Conservation (phyloP, 176 grass and related monocot genomes). For the Echinochloa phyllopogon region DNA sequence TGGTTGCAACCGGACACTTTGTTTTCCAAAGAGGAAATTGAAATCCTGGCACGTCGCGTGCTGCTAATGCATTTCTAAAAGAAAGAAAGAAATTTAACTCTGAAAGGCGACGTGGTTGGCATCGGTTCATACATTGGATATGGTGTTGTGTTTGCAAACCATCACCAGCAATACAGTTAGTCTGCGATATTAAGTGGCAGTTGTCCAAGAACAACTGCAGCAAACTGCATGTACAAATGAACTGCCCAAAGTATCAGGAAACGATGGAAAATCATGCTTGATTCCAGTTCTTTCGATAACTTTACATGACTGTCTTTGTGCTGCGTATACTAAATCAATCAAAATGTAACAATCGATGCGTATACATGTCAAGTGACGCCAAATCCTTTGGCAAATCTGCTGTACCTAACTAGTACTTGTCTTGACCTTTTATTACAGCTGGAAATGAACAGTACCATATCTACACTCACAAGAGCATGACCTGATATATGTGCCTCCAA, state of each 20-base stretch:
- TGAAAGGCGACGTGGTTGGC: neutral
- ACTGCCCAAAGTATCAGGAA: neutral
- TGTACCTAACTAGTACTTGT: neutral
- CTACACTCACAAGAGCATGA: neutral
- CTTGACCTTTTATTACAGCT: slow-evolving; percentile 13
- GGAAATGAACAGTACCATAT: neutral
- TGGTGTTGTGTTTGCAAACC: neutral
- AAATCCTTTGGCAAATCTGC: neutral
- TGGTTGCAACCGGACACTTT: neutral
- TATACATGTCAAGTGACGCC: neutral
- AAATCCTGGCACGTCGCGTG: neutral
- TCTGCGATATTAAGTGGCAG: neutral
- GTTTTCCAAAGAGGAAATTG: neutral
- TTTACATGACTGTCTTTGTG: neutral
- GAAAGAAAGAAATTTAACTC: neutral
- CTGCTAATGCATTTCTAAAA: neutral
- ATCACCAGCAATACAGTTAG: neutral
- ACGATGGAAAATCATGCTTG: neutral
- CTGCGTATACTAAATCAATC: neutral
- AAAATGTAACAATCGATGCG: neutral
- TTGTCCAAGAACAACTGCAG: neutral
- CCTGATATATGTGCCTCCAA: neutral
- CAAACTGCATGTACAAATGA: neutral
- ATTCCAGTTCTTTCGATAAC: neutral
- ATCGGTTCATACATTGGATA: neutral